Base-by-base conservation (phyloP, 2,329 filamentous ascomycete species). In the Diplocarpon mali region DNA sequence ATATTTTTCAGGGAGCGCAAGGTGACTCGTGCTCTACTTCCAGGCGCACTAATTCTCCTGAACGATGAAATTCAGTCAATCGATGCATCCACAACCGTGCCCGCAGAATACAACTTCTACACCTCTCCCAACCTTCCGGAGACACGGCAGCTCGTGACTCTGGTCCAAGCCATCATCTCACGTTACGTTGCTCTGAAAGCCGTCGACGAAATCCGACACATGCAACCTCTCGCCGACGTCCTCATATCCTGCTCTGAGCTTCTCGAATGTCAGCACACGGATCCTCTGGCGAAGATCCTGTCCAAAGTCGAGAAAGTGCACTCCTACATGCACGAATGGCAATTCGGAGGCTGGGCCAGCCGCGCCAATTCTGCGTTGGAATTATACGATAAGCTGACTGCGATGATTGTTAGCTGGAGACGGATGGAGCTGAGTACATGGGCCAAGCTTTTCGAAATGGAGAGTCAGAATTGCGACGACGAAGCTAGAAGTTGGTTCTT, bases 401-500 rank as follows among this genome's bases (percentile, higher is more conserved):
- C 78, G 40, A 75, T 86, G 20, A 82, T 95, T 41, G 82, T 96
- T 44, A 77, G 75, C 59, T 98, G 93, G 93, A 77, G 92, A 50
- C 81, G 89, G 47, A 70, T 98, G 28, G 92, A 98, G 60, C 70
- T 98, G 20, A 83, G 85, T 0, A 95, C 90, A 0, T 98, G 92
- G 92, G 80, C 85, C 30, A 84, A 82, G 35, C 65, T 98, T 2
- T 83, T 98, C 48, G 86, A 95, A 54, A 78, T 85, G 62, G 92
- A 98, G 63, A 73, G 79, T 31, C 72, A 76, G 42, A 87, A 83
- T 56, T 88, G 81, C 55, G 70, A 80, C 16, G 75, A 85, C 39
- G 82, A 87, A 58, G 88, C 90, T 2, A 81, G 80, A 56, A 82
- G 83, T 13, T 98, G 92, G 92, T 98, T 89, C 82, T 98, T 95